phyloP scores from a whole-genome alignment of 2,329 filamentous ascomycete species.

The Lecanosticta acicola region DNA sequence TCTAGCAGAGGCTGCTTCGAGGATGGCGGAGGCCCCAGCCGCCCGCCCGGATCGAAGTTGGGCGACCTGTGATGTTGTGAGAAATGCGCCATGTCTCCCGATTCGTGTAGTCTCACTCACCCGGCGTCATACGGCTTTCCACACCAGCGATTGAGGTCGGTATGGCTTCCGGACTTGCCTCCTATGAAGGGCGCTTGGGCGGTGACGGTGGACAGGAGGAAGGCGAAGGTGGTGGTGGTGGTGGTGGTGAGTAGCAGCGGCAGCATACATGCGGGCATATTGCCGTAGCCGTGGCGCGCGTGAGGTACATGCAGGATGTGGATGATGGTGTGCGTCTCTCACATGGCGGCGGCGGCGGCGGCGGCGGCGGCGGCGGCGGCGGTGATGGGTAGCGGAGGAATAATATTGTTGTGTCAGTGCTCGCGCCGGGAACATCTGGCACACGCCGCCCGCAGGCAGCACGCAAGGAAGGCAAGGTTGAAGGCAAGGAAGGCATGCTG shows the following conservation, averaged over 20 bases:
- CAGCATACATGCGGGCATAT: not conserved
- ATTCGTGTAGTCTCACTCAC: conserved; percentile 3
- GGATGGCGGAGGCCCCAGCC: conserved; percentile 37
- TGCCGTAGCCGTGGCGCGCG: too few relatives aligned
- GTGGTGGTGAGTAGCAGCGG: too few relatives aligned
- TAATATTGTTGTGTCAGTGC: too few relatives aligned
- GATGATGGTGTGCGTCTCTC: too few relatives aligned
- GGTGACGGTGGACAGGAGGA: not conserved
- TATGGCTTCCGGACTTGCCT: conserved; percentile 22
- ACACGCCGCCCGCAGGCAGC: too few relatives aligned
- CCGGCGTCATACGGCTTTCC: conserved; percentile 42
- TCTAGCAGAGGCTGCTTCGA: conserved; percentile 38
- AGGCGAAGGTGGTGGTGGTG: not conserved
- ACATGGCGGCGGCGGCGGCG: not conserved
- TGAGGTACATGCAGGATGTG: too few relatives aligned
- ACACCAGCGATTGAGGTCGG: conserved; percentile 45
- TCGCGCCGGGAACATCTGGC: too few relatives aligned
- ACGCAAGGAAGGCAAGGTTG: too few relatives aligned
- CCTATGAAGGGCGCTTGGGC: conserved; percentile 13
- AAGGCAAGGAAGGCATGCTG: too few relatives aligned
- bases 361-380: too few relatives aligned
- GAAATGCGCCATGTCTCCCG: not conserved
- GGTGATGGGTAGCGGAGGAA: too few relatives aligned
- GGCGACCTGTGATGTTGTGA: conserved; percentile 34
- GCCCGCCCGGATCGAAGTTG: conserved; percentile 46